Percentiles rank a stretch among this genome's conserved stretches.
These are phyloP conservation scores for Suhomyces atakaporum DNA, from an alignment of 1,139 yeast species.

Conservation along the genomic window DNA sequence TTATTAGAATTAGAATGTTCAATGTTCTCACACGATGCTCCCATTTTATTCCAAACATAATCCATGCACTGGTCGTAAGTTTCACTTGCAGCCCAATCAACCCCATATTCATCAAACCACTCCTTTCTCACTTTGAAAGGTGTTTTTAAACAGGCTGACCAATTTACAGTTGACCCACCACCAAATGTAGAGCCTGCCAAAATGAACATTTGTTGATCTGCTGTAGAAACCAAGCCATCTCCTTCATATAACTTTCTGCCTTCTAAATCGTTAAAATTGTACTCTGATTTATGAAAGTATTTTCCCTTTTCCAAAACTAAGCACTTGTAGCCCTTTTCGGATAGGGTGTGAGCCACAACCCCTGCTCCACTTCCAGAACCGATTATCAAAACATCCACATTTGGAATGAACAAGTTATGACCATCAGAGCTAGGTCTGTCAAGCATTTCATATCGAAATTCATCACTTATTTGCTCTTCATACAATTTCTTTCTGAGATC, in stretches of 20 bases:
- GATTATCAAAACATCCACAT: slow-evolving; percentile 49
- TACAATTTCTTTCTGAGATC: slow-evolving; percentile 34
- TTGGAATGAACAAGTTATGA: slow-evolving; percentile 37
- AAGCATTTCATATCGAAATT: slow-evolving; percentile 34
- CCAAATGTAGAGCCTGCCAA: slow-evolving; percentile 62
- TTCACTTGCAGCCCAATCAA: slow-evolving; percentile 51
- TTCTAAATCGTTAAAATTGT: slow-evolving; percentile 39
- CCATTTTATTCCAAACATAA: slow-evolving; percentile 54
- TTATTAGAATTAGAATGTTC: slow-evolving; percentile 53
- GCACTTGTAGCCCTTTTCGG: slow-evolving; percentile 46
- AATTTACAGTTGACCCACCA: slow-evolving; percentile 62
- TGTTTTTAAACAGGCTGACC: slow-evolving; percentile 61
- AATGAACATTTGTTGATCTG: slow-evolving; percentile 39
- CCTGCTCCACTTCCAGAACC: slow-evolving; percentile 66
- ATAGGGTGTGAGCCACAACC: slow-evolving; percentile 54
- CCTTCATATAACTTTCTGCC: slow-evolving; percentile 47
- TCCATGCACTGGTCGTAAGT: slow-evolving; percentile 49
- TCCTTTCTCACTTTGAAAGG: slow-evolving; percentile 57
- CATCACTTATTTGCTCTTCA: slow-evolving; percentile 29
- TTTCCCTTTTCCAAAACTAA: slow-evolving; percentile 58
- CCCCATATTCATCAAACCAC: slow-evolving; percentile 52
- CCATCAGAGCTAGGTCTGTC: slow-evolving; percentile 34
- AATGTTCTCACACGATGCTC: slow-evolving; percentile 43
- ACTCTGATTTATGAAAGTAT: slow-evolving; percentile 42
- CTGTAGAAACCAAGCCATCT: slow-evolving; percentile 36